phyloP scores from a whole-genome alignment of 148 eudicot species.

The Simmondsia chinensis region DNA sequence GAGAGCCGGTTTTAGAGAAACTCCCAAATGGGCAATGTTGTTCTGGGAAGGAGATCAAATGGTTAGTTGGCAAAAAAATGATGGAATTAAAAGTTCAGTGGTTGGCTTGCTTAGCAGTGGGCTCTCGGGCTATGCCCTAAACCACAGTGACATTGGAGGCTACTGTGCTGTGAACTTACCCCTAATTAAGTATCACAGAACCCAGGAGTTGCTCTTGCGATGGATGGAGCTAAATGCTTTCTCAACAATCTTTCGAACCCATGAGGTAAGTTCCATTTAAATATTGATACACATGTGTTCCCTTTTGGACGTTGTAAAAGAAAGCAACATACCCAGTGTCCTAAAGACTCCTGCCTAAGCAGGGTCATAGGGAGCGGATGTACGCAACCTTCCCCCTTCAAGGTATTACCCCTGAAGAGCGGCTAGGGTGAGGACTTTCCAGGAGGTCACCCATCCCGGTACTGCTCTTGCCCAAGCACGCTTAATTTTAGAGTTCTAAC shows the following conservation, averaged over 20 bases:
- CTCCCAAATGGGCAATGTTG: slow-evolving; percentile 96
- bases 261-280: slow-evolving; percentile 79
- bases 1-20: slow-evolving; percentile 90
- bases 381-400: too few relatives aligned
- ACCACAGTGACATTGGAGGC: slow-evolving; percentile 97
- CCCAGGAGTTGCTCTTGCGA: slow-evolving; percentile 76
- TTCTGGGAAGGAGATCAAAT: slow-evolving; percentile 99
- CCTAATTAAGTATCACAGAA: slow-evolving; percentile 74
- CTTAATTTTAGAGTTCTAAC: too few relatives aligned
- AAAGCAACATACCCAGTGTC: too few relatives aligned
- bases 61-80: slow-evolving; percentile 98
- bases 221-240: slow-evolving; percentile 97
- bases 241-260: slow-evolving; percentile 87
- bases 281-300: too few relatives aligned
- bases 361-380: too few relatives aligned
- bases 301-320: too few relatives aligned
- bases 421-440: slow-evolving; percentile 3
- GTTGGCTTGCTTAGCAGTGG: slow-evolving; percentile 91
- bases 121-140: slow-evolving; percentile 81
- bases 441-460: too few relatives aligned
- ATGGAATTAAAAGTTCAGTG: slow-evolving; percentile 92
- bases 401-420: too few relatives aligned
- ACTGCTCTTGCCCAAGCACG: too few relatives aligned
- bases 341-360: too few relatives aligned
- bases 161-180: slow-evolving; percentile 89